Conservation (phyloP, 2,329 filamentous ascomycete genomes). For the Hortaea werneckii region DNA sequence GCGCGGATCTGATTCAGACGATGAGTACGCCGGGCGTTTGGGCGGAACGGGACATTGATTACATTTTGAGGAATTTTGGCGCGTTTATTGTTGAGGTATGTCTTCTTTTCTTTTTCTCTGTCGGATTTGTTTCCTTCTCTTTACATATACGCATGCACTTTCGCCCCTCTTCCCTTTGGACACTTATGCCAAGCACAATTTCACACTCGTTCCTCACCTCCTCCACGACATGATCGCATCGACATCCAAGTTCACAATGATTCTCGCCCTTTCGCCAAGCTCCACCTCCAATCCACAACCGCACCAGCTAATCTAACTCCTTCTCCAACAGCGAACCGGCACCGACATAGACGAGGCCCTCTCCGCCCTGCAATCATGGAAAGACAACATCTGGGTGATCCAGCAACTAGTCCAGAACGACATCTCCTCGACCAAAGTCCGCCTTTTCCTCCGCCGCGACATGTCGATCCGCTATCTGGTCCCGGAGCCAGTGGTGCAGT, state of each 20-base stretch:
- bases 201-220: too few relatives aligned
- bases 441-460: constrained; percentile 65
- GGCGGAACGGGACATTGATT: constrained; percentile 73
- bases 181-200: too few relatives aligned
- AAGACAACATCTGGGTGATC: constrained; percentile 79
- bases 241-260: too few relatives aligned
- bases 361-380: constrained; percentile 69
- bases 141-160: too few relatives aligned
- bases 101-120: background rate
- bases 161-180: too few relatives aligned
- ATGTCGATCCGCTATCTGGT: constrained; percentile 74
- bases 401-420: constrained; percentile 82
- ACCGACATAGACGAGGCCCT: constrained; percentile 84
- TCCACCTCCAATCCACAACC: background rate
- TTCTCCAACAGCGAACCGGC: constrained; percentile 63
- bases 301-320: background rate
- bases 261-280: too few relatives aligned
- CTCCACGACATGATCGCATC: too few relatives aligned
- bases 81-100: constrained; percentile 59
- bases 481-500: constrained; percentile 60
- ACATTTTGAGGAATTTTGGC: constrained; percentile 75
- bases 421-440: constrained; percentile 72
- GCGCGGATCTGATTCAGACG: constrained; percentile 45
- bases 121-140: background rate
- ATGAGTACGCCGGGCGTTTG: constrained; percentile 55